Base-by-base conservation (phyloP, 2,329 filamentous ascomycete genomes). In the Clarireedia hainanense region DNA sequence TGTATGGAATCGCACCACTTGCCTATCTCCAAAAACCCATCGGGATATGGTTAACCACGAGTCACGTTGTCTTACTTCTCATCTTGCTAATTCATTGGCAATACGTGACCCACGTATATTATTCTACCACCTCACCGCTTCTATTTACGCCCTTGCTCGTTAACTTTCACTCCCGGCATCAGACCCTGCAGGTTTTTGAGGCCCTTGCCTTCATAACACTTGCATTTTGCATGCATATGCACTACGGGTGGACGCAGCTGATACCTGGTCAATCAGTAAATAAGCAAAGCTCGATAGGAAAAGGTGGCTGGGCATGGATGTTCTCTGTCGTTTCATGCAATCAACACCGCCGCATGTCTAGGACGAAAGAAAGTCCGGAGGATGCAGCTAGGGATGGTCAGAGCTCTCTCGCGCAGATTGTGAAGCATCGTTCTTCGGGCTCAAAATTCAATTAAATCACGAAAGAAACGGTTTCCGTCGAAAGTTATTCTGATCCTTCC, bases 51-150 rank as follows among this genome's bases (percentile, higher is more conserved):
- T 47, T 51, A 47, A 49, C 57, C 58, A 60, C 58, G 59, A 60
- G 58, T 64, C 59, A 61, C 47, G 57, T 55, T 63, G 57, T 65
- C 58, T 63, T 59, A 58, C 60, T 63, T 56, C 53, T 56, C 42
- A 37, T 23, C 20, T 43, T 54, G 34, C 14, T 30, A 60, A 63
- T 57, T 54, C 63, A 67, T 68, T 68, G 66, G 66, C 62, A 64
- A 64, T 65, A 67, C 61, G 61, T 61, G 64, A 65, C 63, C 65
- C 66, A 68, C 66, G 66, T 68, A 66, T 65, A 27, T 50, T 50
- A 2, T 50, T 14, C 26, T 40, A 3, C 12, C 12, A 7, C 23
- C 46, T 54, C 52, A 54, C 52, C 52, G 46, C 57, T 24, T 56
- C 42, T 55, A 54, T 55, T 55, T 53, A 26, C 52, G 57, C 54